Conservation (phyloP, 345 rosid genomes). For the Limnanthes douglasii region DNA sequence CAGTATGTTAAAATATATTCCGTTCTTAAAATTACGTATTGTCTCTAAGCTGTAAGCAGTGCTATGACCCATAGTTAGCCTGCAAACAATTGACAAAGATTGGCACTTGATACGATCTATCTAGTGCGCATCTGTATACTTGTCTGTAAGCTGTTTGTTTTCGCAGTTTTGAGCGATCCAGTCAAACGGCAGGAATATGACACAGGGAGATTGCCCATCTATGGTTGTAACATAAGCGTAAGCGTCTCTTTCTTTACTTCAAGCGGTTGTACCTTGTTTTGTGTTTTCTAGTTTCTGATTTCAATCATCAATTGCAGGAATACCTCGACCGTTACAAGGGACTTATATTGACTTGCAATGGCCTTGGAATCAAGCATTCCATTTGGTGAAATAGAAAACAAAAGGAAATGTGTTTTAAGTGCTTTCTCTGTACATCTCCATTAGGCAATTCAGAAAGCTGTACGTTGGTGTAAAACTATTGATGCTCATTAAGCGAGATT, state of each 20-base stretch:
- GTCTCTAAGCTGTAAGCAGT: too few relatives aligned
- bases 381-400: constrained; percentile 28
- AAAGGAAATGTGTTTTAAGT: too few relatives aligned
- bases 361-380: constrained; percentile 72
- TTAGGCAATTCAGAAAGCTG: too few relatives aligned
- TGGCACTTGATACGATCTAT: too few relatives aligned
- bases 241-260: constrained; percentile 3
- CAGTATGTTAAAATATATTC: too few relatives aligned
- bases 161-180: constrained; percentile 71
- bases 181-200: constrained; percentile 62
- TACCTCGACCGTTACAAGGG: constrained; percentile 74
- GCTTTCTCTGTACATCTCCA: too few relatives aligned
- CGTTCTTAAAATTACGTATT: too few relatives aligned
- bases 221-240: constrained; percentile 44
- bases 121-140: not conserved
- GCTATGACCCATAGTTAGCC: too few relatives aligned
- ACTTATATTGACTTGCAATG: constrained; percentile 86
- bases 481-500: too few relatives aligned
- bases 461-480: too few relatives aligned
- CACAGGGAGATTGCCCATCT: constrained; percentile 36
- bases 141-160: constrained; percentile 1
- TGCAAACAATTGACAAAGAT: too few relatives aligned
- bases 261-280: too few relatives aligned
- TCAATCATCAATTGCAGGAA: constrained; percentile 38
- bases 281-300: not conserved